These are phyloP conservation scores for Salix caprea DNA, from an alignment of 345 rosid species.

Conservation along the genomic window DNA sequence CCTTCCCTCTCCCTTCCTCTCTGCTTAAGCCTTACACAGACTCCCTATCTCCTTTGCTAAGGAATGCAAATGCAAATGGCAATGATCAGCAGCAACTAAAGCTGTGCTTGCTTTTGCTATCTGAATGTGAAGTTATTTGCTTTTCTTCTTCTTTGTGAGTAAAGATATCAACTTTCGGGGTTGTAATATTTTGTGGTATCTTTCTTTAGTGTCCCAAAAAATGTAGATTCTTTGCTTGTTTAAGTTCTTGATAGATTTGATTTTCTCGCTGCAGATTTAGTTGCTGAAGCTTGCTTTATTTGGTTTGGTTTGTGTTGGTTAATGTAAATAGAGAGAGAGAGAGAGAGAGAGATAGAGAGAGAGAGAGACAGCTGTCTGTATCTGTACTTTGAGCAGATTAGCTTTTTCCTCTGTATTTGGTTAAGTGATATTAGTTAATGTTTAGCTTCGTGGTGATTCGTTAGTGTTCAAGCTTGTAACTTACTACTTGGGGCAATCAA, in stretches of 20 bases:
- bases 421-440: background rate
- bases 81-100: background rate
- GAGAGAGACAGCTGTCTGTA: background rate
- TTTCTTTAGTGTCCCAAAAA: background rate
- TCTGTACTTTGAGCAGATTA: background rate
- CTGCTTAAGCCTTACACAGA: no score
- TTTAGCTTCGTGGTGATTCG: background rate
- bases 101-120: background rate
- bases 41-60: background rate
- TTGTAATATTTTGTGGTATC: background rate
- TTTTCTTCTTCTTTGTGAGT: background rate
- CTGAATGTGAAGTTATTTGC: background rate
- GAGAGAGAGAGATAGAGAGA: background rate
- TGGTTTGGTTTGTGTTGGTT: background rate
- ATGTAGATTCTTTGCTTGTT: background rate
- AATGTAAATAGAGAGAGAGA: background rate
- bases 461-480: background rate
- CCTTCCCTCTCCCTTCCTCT: background rate
- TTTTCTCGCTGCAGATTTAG: background rate
- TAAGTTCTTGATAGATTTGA: background rate
- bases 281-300: background rate
- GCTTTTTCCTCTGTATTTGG: background rate
- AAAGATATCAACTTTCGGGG: background rate
- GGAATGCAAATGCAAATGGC: background rate
- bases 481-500: background rate